Conservation (phyloP, 1,139 yeast genomes). For the Scheffersomyces parashehatae region DNA sequence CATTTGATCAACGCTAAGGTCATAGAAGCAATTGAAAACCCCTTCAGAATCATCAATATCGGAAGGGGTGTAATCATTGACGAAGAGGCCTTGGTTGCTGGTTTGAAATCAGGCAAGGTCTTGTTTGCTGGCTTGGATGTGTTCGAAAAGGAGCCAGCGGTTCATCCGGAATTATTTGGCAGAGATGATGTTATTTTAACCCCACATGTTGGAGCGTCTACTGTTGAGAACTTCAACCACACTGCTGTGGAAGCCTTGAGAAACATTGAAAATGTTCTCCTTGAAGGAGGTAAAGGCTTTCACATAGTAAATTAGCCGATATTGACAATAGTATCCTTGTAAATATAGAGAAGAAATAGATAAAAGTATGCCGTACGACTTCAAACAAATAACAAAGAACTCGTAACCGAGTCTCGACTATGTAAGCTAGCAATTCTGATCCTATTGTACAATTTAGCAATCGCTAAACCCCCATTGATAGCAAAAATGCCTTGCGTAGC, state of each 20-base stretch:
- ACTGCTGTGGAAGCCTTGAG: slow-evolving; percentile 28
- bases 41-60: slow-evolving; percentile 23
- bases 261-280: slow-evolving; percentile 44
- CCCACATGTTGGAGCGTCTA: slow-evolving; percentile 26
- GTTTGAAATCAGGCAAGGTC: slow-evolving; percentile 23
- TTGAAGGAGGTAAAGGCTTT: slow-evolving; percentile 32
- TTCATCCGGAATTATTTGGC: slow-evolving; percentile 20
- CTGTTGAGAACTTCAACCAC: slow-evolving; percentile 24
- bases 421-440: too few species aligned
- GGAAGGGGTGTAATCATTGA: slow-evolving; percentile 26
- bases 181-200: slow-evolving; percentile 25
- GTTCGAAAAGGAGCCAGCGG: slow-evolving; percentile 23
- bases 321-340: slow-evolving; percentile 1
- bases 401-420: too few species aligned
- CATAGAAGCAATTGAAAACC: slow-evolving; percentile 15
- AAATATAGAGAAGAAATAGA: slow-evolving; percentile 2
- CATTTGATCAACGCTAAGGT: slow-evolving; percentile 17
- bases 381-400: too few species aligned
- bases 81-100: slow-evolving; percentile 25
- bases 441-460: too few species aligned
- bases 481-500: too few species aligned
- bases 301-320: slow-evolving; percentile 34
- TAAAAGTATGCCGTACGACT: not conserved
- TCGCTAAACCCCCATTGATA: too few species aligned
- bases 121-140: slow-evolving; percentile 28